Base-by-base conservation (phyloP, 768 basidiomycete species). In the Pleurotus cornucopiae region DNA sequence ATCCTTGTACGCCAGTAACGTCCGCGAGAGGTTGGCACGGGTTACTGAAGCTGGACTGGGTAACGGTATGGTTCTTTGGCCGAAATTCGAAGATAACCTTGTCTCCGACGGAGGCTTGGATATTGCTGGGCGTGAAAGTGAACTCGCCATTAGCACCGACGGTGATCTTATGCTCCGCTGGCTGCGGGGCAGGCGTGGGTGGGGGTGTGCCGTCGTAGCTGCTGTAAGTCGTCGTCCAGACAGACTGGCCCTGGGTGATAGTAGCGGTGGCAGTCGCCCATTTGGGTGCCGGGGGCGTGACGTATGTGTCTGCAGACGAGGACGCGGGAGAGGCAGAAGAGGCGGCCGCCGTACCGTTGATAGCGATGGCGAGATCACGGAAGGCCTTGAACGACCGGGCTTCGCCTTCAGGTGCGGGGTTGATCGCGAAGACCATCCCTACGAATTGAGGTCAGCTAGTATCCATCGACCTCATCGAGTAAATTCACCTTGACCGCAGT, bases 401-500 rank as follows among this genome's bases (percentile, higher is more conserved):
- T n/a, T 45, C 46, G 26, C 16, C 16, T 7, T 60, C 56, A 44
- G 61, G 62, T 7, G 71, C 74, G 2, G 78, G 76, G 64, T 80
- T 80, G 65, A 79, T 67, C n/a, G 76, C 75, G 62, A 77, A 76
- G 37, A 80, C 79, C 78, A 79, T 80, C 41, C 78, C 79, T 55
- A 21, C 59, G 67, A 66, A 41, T 63, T 53, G 26, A 58, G 58
- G 46, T 41, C 48, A 1, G 63, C 60, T 1, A 61, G 67, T 68
- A 58, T 59, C 70, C 68, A 44, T 71, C 49, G 52, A 65, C 65
- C 38, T 69, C 69, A 65, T 68, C 68, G 11, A 43, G 20, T 5
- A 4, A 7, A 23, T 34, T 60, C 61, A 13, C 56, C 16, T 44
- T 60, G 12, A 54, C 58, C 57, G 21, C 71, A 72, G 58, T 67